Evolutionary conservation across 2,329 filamentous ascomycete genomes (phyloP).

Genomic region (Thelonectria olida): DNA sequence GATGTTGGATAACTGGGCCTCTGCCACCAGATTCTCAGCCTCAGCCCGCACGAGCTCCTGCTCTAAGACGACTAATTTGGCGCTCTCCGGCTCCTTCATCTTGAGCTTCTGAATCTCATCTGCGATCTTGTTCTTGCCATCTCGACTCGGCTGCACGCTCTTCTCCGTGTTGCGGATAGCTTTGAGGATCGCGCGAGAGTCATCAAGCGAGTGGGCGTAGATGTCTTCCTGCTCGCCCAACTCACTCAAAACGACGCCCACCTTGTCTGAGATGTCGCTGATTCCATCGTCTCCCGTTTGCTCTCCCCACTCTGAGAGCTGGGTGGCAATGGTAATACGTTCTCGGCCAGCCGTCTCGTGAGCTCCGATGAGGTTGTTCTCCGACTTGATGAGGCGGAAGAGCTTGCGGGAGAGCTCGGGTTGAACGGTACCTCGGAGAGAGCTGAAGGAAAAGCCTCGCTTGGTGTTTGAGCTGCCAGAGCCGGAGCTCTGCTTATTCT

Average conservation of each 20-base stretch:
- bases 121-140: slow-evolving; percentile 85
- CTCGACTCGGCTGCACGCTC: slow-evolving; percentile 91
- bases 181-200: slow-evolving; percentile 84
- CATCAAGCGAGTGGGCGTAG: slow-evolving; percentile 88
- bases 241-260: slow-evolving; percentile 91
- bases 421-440: slow-evolving; percentile 84
- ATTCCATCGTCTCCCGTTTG: slow-evolving; percentile 87
- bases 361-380: slow-evolving; percentile 86
- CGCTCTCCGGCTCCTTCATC: slow-evolving; percentile 88
- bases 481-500: slow-evolving; percentile 57
- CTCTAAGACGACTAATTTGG: slow-evolving; percentile 84
- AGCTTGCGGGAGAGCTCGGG: slow-evolving; percentile 90
- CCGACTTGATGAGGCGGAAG: slow-evolving; percentile 92
- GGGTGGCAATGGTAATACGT: slow-evolving; percentile 83
- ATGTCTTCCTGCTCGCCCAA: slow-evolving; percentile 92
- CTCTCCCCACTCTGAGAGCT: slow-evolving; percentile 97
- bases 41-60: slow-evolving; percentile 97
- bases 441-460: slow-evolving; percentile 85
- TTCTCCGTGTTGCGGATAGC: slow-evolving; percentile 94
- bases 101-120: slow-evolving; percentile 95
- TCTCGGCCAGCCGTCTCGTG: slow-evolving; percentile 88
- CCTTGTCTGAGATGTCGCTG: slow-evolving; percentile 92
- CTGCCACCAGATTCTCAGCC: slow-evolving; percentile 93
- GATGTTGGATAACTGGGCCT: slow-evolving; percentile 95
- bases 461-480: slow-evolving; percentile 53